Conservation (phyloP, 495 filamentous ascomycete species). For the Neurospora sp. region DNA sequence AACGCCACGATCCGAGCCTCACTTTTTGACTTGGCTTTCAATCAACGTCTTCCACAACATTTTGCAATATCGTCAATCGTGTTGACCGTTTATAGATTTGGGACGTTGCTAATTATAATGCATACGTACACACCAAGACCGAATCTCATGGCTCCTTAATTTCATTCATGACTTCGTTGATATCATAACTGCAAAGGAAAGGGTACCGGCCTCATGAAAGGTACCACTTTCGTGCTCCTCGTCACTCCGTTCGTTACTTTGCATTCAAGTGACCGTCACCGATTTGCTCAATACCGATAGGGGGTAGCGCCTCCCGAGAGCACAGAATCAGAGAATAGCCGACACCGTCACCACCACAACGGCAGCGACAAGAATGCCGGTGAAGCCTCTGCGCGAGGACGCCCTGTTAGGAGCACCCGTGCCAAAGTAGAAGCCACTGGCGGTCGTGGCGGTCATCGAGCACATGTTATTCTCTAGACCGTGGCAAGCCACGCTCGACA, state of each 20-base stretch:
- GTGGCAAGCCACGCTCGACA: slow-evolving; percentile 19
- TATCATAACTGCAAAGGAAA: neutral
- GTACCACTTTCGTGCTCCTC: neutral
- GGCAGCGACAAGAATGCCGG: slow-evolving; percentile 9
- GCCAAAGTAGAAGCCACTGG: slow-evolving; percentile 20
- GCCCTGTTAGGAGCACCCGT: slow-evolving; percentile 13
- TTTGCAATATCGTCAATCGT: neutral
- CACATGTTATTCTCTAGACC: slow-evolving; percentile 19
- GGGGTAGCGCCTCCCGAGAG: neutral
- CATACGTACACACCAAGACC: neutral
- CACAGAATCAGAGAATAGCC: neutral
- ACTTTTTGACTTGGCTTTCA: neutral
- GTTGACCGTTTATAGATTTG: neutral
- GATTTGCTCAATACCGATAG: neutral
- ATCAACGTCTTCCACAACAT: neutral
- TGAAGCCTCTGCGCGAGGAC: slow-evolving; percentile 14
- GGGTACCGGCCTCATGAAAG: neutral
- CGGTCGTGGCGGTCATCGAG: slow-evolving; percentile 14
- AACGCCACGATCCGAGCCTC: too few species aligned
- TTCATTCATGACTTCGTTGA: neutral
- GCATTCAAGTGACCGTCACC: neutral
- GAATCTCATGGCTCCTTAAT: neutral
- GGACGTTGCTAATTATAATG: neutral
- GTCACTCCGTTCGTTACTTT: neutral
- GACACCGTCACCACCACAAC: slow-evolving; percentile 5